phyloP scores from a whole-genome alignment of 2,329 filamentous ascomycete species.

The Lasiodiplodia sp. region DNA sequence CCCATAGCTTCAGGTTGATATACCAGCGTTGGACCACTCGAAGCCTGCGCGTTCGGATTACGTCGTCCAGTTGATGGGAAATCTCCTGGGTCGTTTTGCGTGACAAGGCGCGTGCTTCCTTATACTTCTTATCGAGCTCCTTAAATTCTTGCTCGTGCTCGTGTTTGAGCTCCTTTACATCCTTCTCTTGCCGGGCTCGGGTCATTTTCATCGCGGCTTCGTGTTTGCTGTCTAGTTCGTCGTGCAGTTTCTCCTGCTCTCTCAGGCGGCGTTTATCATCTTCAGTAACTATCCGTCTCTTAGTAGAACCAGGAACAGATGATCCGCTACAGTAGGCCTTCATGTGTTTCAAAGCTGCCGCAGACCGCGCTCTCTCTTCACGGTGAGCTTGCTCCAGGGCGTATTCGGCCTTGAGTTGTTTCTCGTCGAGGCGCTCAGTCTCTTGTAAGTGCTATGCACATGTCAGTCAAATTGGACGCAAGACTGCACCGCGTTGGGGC shows the following conservation, averaged over 20 bases:
- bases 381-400: constrained; percentile 51
- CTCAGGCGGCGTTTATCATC: constrained; percentile 54
- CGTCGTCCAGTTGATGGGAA: constrained; percentile 1
- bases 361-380: constrained; percentile 51
- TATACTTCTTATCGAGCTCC: constrained; percentile 10
- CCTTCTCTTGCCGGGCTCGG: constrained; percentile 52
- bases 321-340: constrained; percentile 55
- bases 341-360: constrained; percentile 56
- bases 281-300: constrained; percentile 49
- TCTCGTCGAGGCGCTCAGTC: constrained; percentile 53
- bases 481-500: neutral
- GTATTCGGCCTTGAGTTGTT: constrained; percentile 52
- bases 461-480: neutral
- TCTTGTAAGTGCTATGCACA: constrained; percentile 44
- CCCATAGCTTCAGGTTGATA: constrained; percentile 24
- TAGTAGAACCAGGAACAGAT: constrained; percentile 32
- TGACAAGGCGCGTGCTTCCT: constrained; percentile 3
- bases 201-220: constrained; percentile 56
- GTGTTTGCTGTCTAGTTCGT: constrained; percentile 52
- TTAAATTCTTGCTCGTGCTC: constrained; percentile 17
- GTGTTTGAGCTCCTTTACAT: constrained; percentile 37
- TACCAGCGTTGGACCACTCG: constrained; percentile 25
- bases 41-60: constrained; percentile 17
- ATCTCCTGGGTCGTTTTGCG: neutral
- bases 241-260: constrained; percentile 47